Evolutionary conservation across 257 asterid species (phyloP).

Genomic region (Osmanthus fragrans): DNA sequence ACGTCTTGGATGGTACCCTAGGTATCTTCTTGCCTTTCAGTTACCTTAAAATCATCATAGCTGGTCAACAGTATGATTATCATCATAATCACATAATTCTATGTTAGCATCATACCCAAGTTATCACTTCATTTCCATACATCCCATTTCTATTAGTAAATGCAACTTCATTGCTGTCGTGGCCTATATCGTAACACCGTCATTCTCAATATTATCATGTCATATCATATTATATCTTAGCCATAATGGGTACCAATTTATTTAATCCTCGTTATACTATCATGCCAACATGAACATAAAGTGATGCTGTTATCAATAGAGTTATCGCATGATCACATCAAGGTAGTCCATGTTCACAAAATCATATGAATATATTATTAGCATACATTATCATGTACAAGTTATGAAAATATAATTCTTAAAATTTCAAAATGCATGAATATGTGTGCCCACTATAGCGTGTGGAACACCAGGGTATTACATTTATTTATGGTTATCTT

Average conservation of each 20-base stretch:
- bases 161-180: background rate
- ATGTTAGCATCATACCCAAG: background rate
- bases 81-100: background rate
- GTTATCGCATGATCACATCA: background rate
- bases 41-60: background rate
- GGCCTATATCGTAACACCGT: background rate
- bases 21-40: background rate
- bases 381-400: background rate
- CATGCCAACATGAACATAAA: background rate
- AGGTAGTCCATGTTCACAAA: background rate
- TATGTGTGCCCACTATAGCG: background rate
- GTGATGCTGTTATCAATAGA: background rate
- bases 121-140: background rate
- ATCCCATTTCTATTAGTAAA: background rate
- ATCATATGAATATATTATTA: background rate
- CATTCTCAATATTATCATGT: background rate
- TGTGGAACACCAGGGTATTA: background rate
- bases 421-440: background rate
- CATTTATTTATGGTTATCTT: slow-evolving; percentile 5
- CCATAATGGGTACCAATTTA: background rate
- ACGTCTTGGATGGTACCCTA: background rate
- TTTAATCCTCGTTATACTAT: background rate
- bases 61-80: background rate
- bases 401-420: background rate
- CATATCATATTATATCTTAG: background rate